Evolutionary conservation across 2,329 filamentous ascomycete species (phyloP), one percentile per base, ranked within the genome.

Genomic region (Seiridium cupressi): DNA sequence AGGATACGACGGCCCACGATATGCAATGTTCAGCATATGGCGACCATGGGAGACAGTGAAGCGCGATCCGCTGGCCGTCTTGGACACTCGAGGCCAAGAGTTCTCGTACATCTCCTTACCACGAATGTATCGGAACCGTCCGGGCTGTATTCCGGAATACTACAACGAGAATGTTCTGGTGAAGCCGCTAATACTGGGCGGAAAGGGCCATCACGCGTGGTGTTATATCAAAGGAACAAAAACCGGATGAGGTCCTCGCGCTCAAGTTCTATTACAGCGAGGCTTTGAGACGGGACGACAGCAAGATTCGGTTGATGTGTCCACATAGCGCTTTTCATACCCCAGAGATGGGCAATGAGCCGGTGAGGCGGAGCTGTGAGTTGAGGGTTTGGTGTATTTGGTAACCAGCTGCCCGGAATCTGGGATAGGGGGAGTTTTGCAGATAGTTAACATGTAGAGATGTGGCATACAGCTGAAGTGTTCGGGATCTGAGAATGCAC

Each of bases 251-350:
- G 44, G 62, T 67, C 1, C 53, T 65, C 4, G 60, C 66, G 8
- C 62, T 67, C 10, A 51, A 59, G 35, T 55, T 69, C 6, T 69
- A 66, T 59, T 65, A 68, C 44, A 65, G 60, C 53, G 57, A 62
- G 4, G 58, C 51, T 8, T 63, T 68, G 51, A n/a, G 42, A 5
- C 26, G 9, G 26, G 18, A n/a, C 36, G 38, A 11, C 10, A 9
- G 36, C 18, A 44, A 26, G 10, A 40, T n/a, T 6, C n/a, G 18
- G 18, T 26, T 44, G 18, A 46, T 46, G 54, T 56, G 54, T 40
- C 54, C 54, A 40, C 54, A 56, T n/a, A 56, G 13, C n/a, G 13
- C 54, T 13, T 56, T 56, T 56, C 42, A 34, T 44, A 18, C 42
- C 10, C 5, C 32, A 2, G 54, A 32, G 32, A 56, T 46, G 38